Percentiles rank a stretch among this genome's conserved stretches.
Conservation (phyloP, 2,329 filamentous ascomycete species). For the Trichoderma polysporum region DNA sequence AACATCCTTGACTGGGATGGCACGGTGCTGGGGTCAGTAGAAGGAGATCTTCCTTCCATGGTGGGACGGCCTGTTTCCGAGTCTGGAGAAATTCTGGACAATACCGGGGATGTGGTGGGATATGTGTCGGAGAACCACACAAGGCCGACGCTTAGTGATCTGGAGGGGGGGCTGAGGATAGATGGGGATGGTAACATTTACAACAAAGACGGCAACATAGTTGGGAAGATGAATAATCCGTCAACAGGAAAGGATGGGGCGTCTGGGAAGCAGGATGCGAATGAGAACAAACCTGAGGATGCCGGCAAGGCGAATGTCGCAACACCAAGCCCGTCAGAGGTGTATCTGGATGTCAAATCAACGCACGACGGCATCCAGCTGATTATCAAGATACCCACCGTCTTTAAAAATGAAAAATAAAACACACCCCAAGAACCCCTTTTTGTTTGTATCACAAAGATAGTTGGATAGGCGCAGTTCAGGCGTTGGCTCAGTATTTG, state of each 20-base stretch:
- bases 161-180: conserved; percentile 53
- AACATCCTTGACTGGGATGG: conserved; percentile 52
- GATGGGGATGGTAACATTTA: conserved; percentile 59
- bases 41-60: conserved; percentile 56
- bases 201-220: conserved; percentile 54
- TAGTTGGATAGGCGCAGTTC: background rate
- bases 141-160: conserved; percentile 50
- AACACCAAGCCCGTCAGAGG: conserved; percentile 49
- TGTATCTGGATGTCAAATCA: conserved; percentile 58
- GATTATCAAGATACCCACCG: conserved; percentile 57
- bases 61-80: conserved; percentile 48
- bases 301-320: conserved; percentile 36
- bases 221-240: conserved; percentile 60
- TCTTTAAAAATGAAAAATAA: conserved; percentile 43
- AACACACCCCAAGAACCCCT: background rate
- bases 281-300: conserved; percentile 18
- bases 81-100: conserved; percentile 61
- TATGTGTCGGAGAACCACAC: conserved; percentile 63
- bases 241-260: background rate
- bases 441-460: background rate
- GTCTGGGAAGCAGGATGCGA: background rate
- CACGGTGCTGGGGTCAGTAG: conserved; percentile 51
- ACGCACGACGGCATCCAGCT: conserved; percentile 58
- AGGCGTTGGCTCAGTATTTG: background rate
- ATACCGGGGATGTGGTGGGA: conserved; percentile 76